A percentile compares a stretch with the other conserved stretches of the same genome.
Evolutionary conservation across 2,329 filamentous ascomycete species (phyloP).

Genomic region (Byssothecium circinans): DNA sequence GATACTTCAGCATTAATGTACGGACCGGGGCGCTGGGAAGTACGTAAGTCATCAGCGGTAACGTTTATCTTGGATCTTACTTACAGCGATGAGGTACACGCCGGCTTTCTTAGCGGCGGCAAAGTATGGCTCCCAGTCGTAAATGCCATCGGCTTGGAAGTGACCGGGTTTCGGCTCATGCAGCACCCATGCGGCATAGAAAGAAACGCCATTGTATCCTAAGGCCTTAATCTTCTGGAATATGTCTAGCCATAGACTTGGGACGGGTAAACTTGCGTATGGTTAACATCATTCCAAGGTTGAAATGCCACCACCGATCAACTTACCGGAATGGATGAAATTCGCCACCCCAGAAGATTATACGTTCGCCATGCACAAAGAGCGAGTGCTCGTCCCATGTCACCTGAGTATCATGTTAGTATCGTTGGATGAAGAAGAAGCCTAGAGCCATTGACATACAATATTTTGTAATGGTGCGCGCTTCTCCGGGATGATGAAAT

Average conservation of each 20-base stretch:
- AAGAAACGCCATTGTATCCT: constrained; percentile 75
- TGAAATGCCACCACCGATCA: neutral
- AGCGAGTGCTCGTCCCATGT: constrained; percentile 73
- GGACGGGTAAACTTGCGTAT: constrained; percentile 55
- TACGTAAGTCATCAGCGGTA: constrained; percentile 8
- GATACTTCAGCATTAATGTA: constrained; percentile 77
- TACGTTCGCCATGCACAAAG: constrained; percentile 66
- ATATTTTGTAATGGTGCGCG: constrained; percentile 57
- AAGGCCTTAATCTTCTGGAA: constrained; percentile 80
- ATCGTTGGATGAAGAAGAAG: neutral
- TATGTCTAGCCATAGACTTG: constrained; percentile 66
- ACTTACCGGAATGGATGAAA: constrained; percentile 65
- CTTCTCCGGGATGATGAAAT: constrained; percentile 51
- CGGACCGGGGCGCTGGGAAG: constrained; percentile 55
- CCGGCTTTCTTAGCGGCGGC: constrained; percentile 70
- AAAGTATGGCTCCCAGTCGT: constrained; percentile 72
- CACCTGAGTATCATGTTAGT: constrained; percentile 40
- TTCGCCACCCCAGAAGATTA: constrained; percentile 71
- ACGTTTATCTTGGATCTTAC: constrained; percentile 7
- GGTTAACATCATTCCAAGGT: neutral
- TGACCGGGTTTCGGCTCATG: constrained; percentile 70
- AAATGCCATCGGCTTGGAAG: constrained; percentile 70
- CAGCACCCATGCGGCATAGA: constrained; percentile 76
- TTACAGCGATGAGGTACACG: constrained; percentile 68
- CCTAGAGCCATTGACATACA: constrained; percentile 37